phyloP scores from a whole-genome alignment of 768 basidiomycete genomes.

The Holtermanniella nyarrowii region DNA sequence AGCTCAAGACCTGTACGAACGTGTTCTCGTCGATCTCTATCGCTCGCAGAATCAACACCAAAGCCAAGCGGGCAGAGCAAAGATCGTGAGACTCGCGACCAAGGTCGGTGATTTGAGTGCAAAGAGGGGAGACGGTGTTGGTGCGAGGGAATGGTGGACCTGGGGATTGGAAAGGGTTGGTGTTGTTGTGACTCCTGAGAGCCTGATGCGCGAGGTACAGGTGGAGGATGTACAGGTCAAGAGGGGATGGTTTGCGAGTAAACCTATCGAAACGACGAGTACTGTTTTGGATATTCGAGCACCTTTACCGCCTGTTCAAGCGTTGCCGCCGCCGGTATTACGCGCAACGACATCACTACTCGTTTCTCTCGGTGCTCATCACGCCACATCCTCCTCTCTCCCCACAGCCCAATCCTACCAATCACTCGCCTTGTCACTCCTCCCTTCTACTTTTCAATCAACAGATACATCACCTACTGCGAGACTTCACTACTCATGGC shows the following conservation, averaged over 20 bases:
- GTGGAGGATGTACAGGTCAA: conserved; percentile 1
- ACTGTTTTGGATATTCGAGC: not conserved
- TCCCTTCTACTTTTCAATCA: conserved; percentile 4
- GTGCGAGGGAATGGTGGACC: conserved; percentile 28
- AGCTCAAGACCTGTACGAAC: conserved; percentile 33
- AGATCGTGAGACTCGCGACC: conserved; percentile 20
- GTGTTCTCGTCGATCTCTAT: conserved; percentile 13
- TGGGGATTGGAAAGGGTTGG: conserved; percentile 30
- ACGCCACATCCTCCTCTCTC: conserved; percentile 17
- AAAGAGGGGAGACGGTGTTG: conserved; percentile 16
- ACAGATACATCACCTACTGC: conserved; percentile 11
- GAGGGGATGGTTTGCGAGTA: conserved; percentile 12
- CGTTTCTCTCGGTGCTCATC: conserved; percentile 23
- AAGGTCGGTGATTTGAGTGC: conserved; percentile 33
- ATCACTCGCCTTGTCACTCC: conserved; percentile 15
- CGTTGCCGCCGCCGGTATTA: conserved; percentile 17
- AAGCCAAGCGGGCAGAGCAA: conserved; percentile 9
- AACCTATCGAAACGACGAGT: not conserved
- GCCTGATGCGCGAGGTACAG: not conserved
- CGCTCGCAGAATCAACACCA: conserved; percentile 2
- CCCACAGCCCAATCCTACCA: conserved; percentile 18
- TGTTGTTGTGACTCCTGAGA: conserved; percentile 1
- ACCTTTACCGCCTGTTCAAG: not conserved
- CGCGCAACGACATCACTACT: conserved; percentile 31
- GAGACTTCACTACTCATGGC: conserved; percentile 26